Percentiles rank a stretch among this genome's conserved stretches.
Conservation (phyloP, 2,329 filamentous ascomycete genomes). For the Cladophialophora carrionii region DNA sequence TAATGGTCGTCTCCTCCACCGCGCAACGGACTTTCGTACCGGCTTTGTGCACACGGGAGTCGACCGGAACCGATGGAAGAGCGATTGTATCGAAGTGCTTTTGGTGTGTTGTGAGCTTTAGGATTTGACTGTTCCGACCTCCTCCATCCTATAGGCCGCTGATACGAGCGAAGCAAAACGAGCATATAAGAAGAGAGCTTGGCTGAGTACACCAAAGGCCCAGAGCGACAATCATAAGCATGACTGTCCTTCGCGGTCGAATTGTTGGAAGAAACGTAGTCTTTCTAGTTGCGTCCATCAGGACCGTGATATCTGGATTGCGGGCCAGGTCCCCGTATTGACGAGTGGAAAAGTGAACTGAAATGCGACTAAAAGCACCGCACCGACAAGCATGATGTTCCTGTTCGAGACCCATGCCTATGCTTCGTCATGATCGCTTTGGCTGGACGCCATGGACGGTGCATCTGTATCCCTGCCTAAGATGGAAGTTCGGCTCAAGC, state of each 20-base stretch:
- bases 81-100: background rate
- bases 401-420: background rate
- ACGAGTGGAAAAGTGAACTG: background rate
- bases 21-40: background rate
- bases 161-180: too few relatives aligned
- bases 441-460: background rate
- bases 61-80: background rate
- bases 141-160: background rate
- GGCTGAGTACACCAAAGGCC: background rate
- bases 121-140: background rate
- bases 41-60: background rate
- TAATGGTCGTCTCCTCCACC: background rate
- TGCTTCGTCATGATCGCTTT: conserved; percentile 4
- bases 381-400: background rate
- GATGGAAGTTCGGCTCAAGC: conserved; percentile 10
- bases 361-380: background rate
- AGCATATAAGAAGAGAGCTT: too few relatives aligned
- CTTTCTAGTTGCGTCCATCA: background rate
- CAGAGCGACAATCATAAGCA: background rate
- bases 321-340: background rate
- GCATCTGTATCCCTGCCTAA: conserved; percentile 4
- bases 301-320: background rate
- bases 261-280: background rate
- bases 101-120: background rate
- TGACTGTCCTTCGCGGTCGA: background rate